A percentile compares a stretch with the other conserved stretches of the same genome.
Evolutionary conservation across 148 eudicot species (phyloP).

Genomic region (Fallopia convolvulus): DNA sequence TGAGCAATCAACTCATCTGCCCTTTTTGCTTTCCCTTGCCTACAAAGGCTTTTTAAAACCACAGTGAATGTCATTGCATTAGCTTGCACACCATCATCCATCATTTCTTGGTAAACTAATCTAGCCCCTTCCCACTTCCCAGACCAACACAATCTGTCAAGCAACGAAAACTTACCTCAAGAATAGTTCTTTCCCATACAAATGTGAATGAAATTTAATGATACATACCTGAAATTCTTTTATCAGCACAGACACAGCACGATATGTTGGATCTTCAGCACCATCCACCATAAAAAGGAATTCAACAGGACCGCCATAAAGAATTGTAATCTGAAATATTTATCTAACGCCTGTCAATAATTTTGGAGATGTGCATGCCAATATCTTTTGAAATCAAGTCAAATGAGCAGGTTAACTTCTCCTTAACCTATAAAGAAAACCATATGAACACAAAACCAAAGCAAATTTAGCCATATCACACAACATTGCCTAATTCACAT

Average conservation of each 20-base stretch:
- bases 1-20: not conserved
- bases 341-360: not conserved
- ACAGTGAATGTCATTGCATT: conserved; percentile 6
- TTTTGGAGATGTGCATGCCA: not conserved
- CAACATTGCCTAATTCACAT: not conserved
- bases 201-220: not conserved
- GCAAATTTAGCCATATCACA: not conserved
- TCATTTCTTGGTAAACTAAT: conserved; percentile 17
- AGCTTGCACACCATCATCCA: conserved; percentile 14
- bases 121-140: conserved; percentile 24
- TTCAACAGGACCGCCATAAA: conserved; percentile 84
- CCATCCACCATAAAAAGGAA: conserved; percentile 83
- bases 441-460: not conserved
- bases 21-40: not conserved
- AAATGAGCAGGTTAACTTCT: not conserved
- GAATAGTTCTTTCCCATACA: not conserved
- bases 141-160: conserved; percentile 22
- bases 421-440: not conserved
- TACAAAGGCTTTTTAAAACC: not conserved
- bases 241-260: conserved; percentile 50
- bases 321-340: conserved; percentile 62
- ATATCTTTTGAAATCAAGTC: not conserved
- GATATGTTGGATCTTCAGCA: conserved; percentile 84
- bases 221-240: conserved; percentile 57
- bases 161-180: conserved; percentile 12